Evolutionary conservation across 352 stramenopile species (phyloP).

Genomic region (Phytophthora cryptogea): DNA sequence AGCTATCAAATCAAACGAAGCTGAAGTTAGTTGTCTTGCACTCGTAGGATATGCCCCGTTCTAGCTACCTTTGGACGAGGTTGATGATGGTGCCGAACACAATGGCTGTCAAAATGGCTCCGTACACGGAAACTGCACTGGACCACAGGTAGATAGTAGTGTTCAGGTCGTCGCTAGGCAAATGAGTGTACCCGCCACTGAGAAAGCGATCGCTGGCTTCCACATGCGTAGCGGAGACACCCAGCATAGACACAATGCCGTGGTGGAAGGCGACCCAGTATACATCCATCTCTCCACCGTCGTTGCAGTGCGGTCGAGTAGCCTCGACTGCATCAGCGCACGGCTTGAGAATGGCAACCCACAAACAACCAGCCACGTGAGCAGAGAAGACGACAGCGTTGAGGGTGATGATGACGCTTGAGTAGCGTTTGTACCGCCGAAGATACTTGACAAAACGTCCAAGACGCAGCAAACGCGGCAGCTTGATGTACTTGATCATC

Average conservation of each 20-base stretch:
- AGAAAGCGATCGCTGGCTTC: constrained; percentile 53
- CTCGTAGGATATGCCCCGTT: background rate
- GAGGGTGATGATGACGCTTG: constrained; percentile 53
- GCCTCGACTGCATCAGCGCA: constrained; percentile 35
- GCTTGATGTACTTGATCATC: constrained; percentile 77
- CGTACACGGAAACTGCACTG: constrained; percentile 47
- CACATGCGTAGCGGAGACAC: constrained; percentile 49
- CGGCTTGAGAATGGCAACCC: constrained; percentile 56
- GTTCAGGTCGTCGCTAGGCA: constrained; percentile 19
- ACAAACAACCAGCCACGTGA: constrained; percentile 60
- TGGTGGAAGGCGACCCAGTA: constrained; percentile 69
- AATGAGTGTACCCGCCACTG: constrained; percentile 46
- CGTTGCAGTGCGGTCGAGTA: constrained; percentile 32
- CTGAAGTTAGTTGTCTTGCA: background rate
- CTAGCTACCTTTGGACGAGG: constrained; percentile 55
- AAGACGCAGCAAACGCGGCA: constrained; percentile 59
- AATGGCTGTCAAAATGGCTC: constrained; percentile 46
- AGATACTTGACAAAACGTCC: constrained; percentile 65
- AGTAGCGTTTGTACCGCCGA: constrained; percentile 65
- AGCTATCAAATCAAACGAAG: constrained; percentile 29
- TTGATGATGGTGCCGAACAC: constrained; percentile 66
- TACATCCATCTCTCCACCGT: constrained; percentile 42
- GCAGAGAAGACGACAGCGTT: constrained; percentile 56
- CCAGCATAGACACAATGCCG: constrained; percentile 57
- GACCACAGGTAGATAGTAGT: constrained; percentile 49